Evolutionary conservation across 73 alveolate species (phyloP), one percentile per base, ranked within the genome.

Genomic region (Paramecium primaurelia): DNA sequence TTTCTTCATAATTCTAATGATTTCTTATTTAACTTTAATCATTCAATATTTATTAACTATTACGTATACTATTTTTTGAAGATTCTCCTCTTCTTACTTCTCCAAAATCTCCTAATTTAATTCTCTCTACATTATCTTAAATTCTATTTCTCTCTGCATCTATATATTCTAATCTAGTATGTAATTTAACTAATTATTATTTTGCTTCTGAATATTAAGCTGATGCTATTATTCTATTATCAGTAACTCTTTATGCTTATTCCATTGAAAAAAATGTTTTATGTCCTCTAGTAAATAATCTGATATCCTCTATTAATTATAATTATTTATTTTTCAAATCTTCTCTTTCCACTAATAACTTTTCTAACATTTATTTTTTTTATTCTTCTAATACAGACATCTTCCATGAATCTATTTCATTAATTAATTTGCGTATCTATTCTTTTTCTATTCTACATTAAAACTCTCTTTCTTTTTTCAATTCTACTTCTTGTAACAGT

Each of bases 371-470:
- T 25, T 69, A 22, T 71, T 47, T 89, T 86, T 73, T 89, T 73
- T 71, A 89, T 18, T 80, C 91, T 20, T 80, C 91, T 20, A 49
- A 42, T 2, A 80, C 91, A 3, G 91, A 80, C 91, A 80, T 80
- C 32, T 80, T 80, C 91, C 91, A 80, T 80, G 91, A 80, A 47
- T 80, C 91, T 14, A 80, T 80, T 47, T 89, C 94, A 71, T 69
- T 71, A 25, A 89, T 58, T 22, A 45, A 64, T 64, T 89, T 89
- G n/a, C 88, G 36, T 9, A 89, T 89, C 42, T 89, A 49, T 26
- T 89, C 94, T 71, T 73, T 89, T 71, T 89, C 94, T 16, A 89
- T 73, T 73, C 88, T 68, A 47, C 88, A 51, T 32, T 89, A 26
- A 44, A 89, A 83, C 18, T 89, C 86, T 45, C 86, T 45, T 37